Base-by-base conservation (phyloP, 305 asterid species). In the Fraxinus ornus region DNA sequence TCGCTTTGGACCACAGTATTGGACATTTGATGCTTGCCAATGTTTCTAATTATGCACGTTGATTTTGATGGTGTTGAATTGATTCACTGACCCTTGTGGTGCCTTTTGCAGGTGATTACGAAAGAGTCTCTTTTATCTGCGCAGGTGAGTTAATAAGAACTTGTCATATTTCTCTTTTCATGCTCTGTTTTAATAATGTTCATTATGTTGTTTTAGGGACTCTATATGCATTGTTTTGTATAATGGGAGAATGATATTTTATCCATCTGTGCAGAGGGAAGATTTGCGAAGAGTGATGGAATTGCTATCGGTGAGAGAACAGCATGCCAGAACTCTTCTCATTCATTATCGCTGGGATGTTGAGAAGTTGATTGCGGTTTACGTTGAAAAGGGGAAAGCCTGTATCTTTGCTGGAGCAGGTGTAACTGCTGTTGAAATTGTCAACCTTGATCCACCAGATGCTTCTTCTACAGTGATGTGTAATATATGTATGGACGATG, bases 301-400 rank as follows among this genome's bases (percentile, higher is more conserved):
- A 73, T 88, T 96, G 91, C 83, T 94, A 78, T 94, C 98, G 3
- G 89, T 96, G 85, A 86, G 87, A 79, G 98, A 96, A 84, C 97
- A 94, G 79, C 94, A 91, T 86, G 98, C 99, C 24, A 88, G 99
- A 52, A 92, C 97, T 74, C 94, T 94, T 83, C 98, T 96, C 83
- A 94, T 94, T 84, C 97, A 94, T 82, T 87, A 89, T 84, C 89
- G 97, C 24, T 94, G 99, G 99, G 94, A 96, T 83, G 97, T 92
- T 52, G 97, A 93, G 85, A 91, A 84, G 83, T 83, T 96, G 76
- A 84, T 88, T 75, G 91, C 93, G 0, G 91, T 92, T 79, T 91
- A 89, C 83, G 92, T 93, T 44, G 98, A 96, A 83, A 93, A 88
- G 86, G 99, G 99, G 75, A 91, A 88, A 89, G 60, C 86, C 32